These are phyloP conservation scores for Kuraishia hungarica DNA, from an alignment of 805 yeast species.

Conservation along the genomic window DNA sequence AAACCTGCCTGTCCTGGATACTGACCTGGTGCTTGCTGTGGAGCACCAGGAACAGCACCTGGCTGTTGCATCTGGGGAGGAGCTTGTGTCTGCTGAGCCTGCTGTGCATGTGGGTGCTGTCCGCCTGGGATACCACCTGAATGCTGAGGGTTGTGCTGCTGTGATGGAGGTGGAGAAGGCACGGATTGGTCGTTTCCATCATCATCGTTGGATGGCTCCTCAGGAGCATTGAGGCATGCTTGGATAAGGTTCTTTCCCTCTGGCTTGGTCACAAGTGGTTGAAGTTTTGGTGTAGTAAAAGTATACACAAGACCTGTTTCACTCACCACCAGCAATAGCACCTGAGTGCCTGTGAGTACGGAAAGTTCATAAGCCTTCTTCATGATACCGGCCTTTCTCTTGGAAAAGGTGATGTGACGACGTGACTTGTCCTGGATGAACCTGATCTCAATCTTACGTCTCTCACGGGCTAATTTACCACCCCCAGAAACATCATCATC, in stretches of 20 bases:
- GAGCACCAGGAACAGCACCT: conserved; percentile 2
- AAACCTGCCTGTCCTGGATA: conserved; percentile 9
- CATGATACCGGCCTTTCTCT: conserved; percentile 98
- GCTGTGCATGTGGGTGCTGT: conserved; percentile 15
- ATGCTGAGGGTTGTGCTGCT: conserved; percentile 22
- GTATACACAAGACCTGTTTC: conserved; percentile 99
- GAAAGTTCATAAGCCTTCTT: conserved; percentile 98
- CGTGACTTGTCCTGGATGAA: conserved; percentile 96
- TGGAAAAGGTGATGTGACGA: conserved; percentile 95
- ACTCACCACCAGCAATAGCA: conserved; percentile 84
- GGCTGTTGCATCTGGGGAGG: conserved; percentile 18
- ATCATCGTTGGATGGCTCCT: conserved; percentile 57
- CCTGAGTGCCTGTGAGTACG: conserved; percentile 96
- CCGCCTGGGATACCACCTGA: conserved; percentile 22
- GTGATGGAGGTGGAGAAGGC: conserved; percentile 19
- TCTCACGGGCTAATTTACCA: conserved; percentile 44
- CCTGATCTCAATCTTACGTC: conserved; percentile 91
- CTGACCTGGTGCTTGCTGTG: not conserved
- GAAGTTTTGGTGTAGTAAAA: conserved; percentile 97
- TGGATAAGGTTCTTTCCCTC: conserved; percentile 97
- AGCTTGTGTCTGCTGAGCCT: conserved; percentile 6
- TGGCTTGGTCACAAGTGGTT: conserved; percentile 93
- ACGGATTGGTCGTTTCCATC: conserved; percentile 28
- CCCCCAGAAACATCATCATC: conserved; percentile 44
- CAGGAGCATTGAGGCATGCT: conserved; percentile 97